Evolutionary conservation across 805 yeast species (phyloP).

Genomic region (Isabelozyma pseudorhagii): DNA sequence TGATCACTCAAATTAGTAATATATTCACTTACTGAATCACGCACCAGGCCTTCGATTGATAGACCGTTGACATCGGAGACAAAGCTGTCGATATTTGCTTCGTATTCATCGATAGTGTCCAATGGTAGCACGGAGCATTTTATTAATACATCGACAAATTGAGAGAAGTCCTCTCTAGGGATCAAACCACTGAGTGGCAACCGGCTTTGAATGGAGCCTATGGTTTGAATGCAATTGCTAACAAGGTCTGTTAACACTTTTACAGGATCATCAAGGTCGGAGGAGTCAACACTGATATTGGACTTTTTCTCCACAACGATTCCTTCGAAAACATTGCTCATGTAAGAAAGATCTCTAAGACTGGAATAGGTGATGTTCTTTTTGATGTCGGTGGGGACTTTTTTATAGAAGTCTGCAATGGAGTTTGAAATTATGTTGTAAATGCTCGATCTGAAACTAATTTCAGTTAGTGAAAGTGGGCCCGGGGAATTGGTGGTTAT

Average conservation of each 20-base stretch:
- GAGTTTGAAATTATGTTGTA: slow-evolving; percentile 23
- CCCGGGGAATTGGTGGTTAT: not conserved
- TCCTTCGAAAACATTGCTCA: slow-evolving; percentile 10
- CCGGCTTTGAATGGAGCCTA: slow-evolving; percentile 27
- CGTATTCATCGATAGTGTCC: slow-evolving; percentile 46
- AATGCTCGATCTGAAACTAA: slow-evolving; percentile 22
- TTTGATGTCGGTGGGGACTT: slow-evolving; percentile 15
- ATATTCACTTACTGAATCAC: slow-evolving; percentile 62
- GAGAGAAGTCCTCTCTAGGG: slow-evolving; percentile 15
- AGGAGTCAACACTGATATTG: slow-evolving; percentile 1
- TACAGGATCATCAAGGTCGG: slow-evolving; percentile 16
- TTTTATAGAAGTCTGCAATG: slow-evolving; percentile 26
- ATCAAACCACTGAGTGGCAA: slow-evolving; percentile 15
- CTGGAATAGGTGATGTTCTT: slow-evolving; percentile 9
- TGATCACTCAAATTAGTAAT: slow-evolving; percentile 45
- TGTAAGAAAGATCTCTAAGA: slow-evolving; percentile 20
- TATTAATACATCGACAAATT: slow-evolving; percentile 25
- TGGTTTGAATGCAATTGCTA: slow-evolving; percentile 28
- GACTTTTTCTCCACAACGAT: slow-evolving; percentile 7
- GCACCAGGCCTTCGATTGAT: slow-evolving; percentile 45
- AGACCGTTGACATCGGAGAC: slow-evolving; percentile 76
- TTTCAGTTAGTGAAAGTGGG: slow-evolving; percentile 8
- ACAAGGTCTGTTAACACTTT: slow-evolving; percentile 17
- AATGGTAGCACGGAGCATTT: slow-evolving; percentile 40
- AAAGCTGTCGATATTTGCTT: slow-evolving; percentile 61